A percentile compares a stretch with the other conserved stretches of the same genome.
phyloP scores from a whole-genome alignment of 805 yeast species.

The Yarrowia bubula region DNA sequence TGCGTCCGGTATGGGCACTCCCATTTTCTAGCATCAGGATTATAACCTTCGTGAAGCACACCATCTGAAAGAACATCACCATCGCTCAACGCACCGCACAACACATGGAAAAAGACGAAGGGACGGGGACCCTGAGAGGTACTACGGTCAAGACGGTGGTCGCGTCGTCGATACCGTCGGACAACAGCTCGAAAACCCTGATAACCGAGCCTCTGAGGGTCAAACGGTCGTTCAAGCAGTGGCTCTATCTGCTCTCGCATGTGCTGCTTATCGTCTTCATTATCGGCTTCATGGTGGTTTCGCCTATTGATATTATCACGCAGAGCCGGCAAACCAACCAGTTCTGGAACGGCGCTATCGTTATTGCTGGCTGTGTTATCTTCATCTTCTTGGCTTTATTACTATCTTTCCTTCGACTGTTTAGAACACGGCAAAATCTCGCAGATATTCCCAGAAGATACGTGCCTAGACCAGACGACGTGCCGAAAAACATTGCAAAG shows the following conservation, averaged over 20 bases:
- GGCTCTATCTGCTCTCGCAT: slow-evolving; percentile 37
- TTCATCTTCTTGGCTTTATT: slow-evolving; percentile 58
- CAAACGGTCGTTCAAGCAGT: slow-evolving; percentile 24
- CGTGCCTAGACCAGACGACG: slow-evolving; percentile 62
- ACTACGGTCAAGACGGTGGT: slow-evolving; percentile 21
- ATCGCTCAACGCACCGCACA: slow-evolving; percentile 9
- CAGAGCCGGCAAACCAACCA: slow-evolving; percentile 60
- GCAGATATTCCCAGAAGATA: slow-evolving; percentile 78
- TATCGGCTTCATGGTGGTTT: slow-evolving; percentile 61
- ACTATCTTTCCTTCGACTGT: slow-evolving; percentile 58
- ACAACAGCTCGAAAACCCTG: slow-evolving; percentile 23
- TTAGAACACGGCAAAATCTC: slow-evolving; percentile 55
- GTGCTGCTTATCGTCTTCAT: slow-evolving; percentile 36
- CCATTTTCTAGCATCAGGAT: slow-evolving; percentile 6
- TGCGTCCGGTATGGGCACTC: no score
- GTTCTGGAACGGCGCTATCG: slow-evolving; percentile 78
- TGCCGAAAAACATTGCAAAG: slow-evolving; percentile 49
- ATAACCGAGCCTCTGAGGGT: slow-evolving; percentile 3
- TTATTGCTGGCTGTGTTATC: slow-evolving; percentile 36
- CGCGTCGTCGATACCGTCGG: slow-evolving; percentile 20
- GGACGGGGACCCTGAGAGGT: slow-evolving; percentile 26
- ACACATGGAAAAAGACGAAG: slow-evolving; percentile 23
- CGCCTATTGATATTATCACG: slow-evolving; percentile 77
- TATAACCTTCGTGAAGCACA: slow-evolving; percentile 16
- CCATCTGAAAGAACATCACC: slow-evolving; percentile 9